Evolutionary conservation across 2,329 filamentous ascomycete genomes (phyloP).

Genomic region (Septoria petroselini): DNA sequence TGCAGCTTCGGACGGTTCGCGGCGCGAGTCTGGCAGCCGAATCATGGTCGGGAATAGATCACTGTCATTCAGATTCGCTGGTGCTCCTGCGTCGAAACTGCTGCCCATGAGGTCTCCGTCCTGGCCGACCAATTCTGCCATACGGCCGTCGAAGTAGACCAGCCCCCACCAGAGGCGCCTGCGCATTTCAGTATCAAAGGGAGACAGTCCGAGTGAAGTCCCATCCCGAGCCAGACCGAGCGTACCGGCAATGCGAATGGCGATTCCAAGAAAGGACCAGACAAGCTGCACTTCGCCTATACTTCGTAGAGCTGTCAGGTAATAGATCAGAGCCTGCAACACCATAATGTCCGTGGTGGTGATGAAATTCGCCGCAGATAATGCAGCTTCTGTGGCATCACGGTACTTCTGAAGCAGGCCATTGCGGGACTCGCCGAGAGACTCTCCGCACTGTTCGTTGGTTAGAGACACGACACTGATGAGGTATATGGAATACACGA

Average conservation of each 20-base stretch:
- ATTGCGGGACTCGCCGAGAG: constrained; percentile 25
- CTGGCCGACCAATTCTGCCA: constrained; percentile 57
- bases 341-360: constrained; percentile 31
- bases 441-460: constrained; percentile 30
- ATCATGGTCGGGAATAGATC: constrained; percentile 50
- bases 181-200: constrained; percentile 38
- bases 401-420: constrained; percentile 28
- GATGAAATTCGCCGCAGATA: constrained; percentile 33
- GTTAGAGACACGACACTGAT: constrained; percentile 35
- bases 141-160: constrained; percentile 64
- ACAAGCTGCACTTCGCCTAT: constrained; percentile 28
- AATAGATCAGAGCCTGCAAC: constrained; percentile 34
- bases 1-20: constrained; percentile 35
- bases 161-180: constrained; percentile 44
- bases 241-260: constrained; percentile 48
- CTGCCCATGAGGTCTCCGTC: constrained; percentile 30
- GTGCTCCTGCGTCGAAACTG: constrained; percentile 34
- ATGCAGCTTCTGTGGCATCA: constrained; percentile 28
- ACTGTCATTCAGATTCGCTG: constrained; percentile 54
- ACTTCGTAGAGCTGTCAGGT: constrained; percentile 29
- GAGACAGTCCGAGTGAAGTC: constrained; percentile 30
- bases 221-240: constrained; percentile 38
- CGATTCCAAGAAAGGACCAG: constrained; percentile 30
- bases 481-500: constrained; percentile 39
- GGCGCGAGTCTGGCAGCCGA: constrained; percentile 26